A percentile compares a stretch with the other conserved stretches of the same genome.
These are phyloP conservation scores for Huiozyma naganishii DNA, from an alignment of 805 yeast genomes.

Conservation along the genomic window DNA sequence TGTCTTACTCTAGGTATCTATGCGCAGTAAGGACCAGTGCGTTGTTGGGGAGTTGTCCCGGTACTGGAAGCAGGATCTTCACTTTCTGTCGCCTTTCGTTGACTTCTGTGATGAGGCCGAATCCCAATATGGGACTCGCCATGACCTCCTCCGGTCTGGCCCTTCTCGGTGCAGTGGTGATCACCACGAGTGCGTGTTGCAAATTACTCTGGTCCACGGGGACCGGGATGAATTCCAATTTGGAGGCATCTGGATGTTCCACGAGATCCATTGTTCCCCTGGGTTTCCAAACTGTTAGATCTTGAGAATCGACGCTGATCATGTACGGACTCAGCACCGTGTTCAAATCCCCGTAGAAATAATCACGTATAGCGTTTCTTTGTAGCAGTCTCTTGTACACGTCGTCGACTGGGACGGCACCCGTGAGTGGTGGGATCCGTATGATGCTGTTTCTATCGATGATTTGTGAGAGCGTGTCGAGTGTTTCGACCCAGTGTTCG, in stretches of 20 bases:
- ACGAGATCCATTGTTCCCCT: conserved; percentile 21
- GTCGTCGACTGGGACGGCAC: conserved; percentile 67
- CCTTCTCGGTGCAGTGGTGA: conserved; percentile 39
- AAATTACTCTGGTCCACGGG: conserved; percentile 44
- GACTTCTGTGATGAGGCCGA: conserved; percentile 54
- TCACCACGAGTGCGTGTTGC: conserved; percentile 69
- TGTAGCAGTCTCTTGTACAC: conserved; percentile 59
- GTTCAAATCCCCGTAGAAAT: conserved; percentile 70
- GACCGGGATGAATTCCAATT: conserved; percentile 23
- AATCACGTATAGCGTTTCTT: conserved; percentile 69
- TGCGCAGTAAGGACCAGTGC: conserved; percentile 65
- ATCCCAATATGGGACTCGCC: conserved; percentile 62
- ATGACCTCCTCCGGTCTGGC: conserved; percentile 39
- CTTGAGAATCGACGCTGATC: conserved; percentile 56
- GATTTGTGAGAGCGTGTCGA: not conserved
- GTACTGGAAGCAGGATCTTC: conserved; percentile 74
- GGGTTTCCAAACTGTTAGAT: conserved; percentile 54
- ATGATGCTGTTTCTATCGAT: conserved; percentile 22
- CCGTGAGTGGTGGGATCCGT: conserved; percentile 62
- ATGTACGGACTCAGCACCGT: conserved; percentile 77
- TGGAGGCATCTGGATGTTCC: conserved; percentile 14
- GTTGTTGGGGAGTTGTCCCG: conserved; percentile 71
- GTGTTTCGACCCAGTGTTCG: not conserved
- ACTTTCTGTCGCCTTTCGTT: conserved; percentile 65
- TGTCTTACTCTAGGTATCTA: conserved; percentile 63